phyloP scores from a whole-genome alignment of 2,329 filamentous ascomycete genomes.

The Albophoma yamanashiensis region DNA sequence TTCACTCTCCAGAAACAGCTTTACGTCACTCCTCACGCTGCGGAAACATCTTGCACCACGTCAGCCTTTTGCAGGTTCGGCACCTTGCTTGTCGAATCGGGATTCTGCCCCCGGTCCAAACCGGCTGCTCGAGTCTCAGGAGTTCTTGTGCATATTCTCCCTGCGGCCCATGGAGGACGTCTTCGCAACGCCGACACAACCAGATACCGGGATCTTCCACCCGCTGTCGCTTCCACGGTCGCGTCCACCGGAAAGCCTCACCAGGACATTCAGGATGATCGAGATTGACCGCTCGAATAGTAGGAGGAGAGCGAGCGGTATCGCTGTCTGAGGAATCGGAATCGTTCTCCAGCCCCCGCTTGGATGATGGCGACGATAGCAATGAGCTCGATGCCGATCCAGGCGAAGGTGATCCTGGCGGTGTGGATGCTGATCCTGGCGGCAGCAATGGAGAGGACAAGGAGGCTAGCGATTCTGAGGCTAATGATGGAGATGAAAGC shows the following conservation, averaged over 20 bases:
- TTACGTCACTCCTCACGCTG: not conserved
- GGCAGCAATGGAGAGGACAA: no score
- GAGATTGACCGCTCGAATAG: not conserved
- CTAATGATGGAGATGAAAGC: not conserved
- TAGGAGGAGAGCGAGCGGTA: not conserved
- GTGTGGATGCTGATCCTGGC: not conserved
- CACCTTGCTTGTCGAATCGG: not conserved
- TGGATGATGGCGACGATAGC: no score
- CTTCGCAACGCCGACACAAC: not conserved
- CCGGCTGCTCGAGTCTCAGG: not conserved
- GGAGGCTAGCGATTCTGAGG: not conserved
- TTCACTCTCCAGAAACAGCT: not conserved
- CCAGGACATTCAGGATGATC: not conserved
- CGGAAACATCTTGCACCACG: not conserved
- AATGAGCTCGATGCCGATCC: no score
- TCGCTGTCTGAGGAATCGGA: not conserved
- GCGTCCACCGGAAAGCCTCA: not conserved
- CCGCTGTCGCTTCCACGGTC: not conserved
- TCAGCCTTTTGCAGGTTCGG: not conserved
- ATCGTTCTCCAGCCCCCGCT: not conserved
- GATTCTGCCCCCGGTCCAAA: not conserved
- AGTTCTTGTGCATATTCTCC: not conserved
- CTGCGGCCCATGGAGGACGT: not conserved
- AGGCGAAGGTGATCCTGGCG: not conserved
- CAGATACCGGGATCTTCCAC: not conserved